Evolutionary conservation across 2,329 filamentous ascomycete species (phyloP).

Genomic region (Monilinia vaccinii-corymbosi): DNA sequence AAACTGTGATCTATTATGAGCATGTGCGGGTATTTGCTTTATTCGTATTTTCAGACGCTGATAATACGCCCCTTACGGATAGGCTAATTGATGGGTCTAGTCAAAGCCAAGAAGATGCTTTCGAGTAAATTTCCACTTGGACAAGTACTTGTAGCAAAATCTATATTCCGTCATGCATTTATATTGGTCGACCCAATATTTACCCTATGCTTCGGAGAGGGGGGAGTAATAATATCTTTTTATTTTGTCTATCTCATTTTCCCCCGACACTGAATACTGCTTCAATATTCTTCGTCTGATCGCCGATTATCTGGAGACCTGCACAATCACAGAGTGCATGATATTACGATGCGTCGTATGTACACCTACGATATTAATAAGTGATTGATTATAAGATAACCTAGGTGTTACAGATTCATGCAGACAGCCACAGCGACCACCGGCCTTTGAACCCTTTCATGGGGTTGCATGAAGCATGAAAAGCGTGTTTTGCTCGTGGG

Average conservation of each 20-base stretch:
- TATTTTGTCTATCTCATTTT: background rate
- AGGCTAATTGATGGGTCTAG: too few species aligned
- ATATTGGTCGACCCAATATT: too few species aligned
- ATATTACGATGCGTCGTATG: conserved; percentile 1
- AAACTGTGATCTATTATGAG: background rate
- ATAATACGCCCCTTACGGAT: background rate
- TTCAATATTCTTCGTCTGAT: conserved; percentile 4
- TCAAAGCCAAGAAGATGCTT: too few species aligned
- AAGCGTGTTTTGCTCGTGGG: conserved; percentile 10
- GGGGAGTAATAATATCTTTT: background rate
- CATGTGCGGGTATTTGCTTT: background rate
- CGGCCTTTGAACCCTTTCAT: conserved; percentile 2
- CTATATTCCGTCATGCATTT: too few species aligned
- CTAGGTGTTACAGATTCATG: background rate
- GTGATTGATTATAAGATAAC: background rate
- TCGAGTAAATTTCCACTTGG: too few species aligned
- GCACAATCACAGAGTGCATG: conserved; percentile 7
- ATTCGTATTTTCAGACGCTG: background rate
- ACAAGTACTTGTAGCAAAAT: too few species aligned
- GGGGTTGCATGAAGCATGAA: conserved; percentile 9
- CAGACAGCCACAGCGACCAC: conserved; percentile 5
- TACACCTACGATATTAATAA: background rate
- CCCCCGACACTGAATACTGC: background rate
- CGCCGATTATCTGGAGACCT: conserved; percentile 7
- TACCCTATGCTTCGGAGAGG: too few species aligned